These are phyloP conservation scores for Aspergillus haitiensis DNA, from an alignment of 495 filamentous ascomycete species.

Conservation along the genomic window DNA sequence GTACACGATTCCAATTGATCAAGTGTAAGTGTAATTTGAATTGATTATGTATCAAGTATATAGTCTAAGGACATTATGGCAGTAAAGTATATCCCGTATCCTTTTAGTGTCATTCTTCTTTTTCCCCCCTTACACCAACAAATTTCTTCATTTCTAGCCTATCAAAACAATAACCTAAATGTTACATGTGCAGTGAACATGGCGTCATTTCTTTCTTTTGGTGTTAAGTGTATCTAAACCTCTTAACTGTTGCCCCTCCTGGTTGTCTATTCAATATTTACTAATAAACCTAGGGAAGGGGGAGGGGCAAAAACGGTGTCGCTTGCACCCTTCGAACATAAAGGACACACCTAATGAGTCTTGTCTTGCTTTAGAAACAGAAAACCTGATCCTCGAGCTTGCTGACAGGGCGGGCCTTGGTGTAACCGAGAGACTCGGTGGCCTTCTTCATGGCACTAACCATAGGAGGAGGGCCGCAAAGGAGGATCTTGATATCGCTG, in stretches of 20 bases:
- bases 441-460: conserved; percentile 96
- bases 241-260: background rate
- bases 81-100: background rate
- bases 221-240: background rate
- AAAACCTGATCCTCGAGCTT: conserved; percentile 98
- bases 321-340: background rate
- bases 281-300: background rate
- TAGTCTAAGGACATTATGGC: background rate
- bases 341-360: background rate
- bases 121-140: background rate
- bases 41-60: background rate
- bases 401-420: conserved; percentile 89
- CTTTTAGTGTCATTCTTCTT: background rate
- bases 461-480: conserved; percentile 97
- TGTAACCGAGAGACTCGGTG: conserved; percentile 81
- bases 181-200: background rate
- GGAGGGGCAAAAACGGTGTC: background rate
- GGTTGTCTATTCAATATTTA: background rate
- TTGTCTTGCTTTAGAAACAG: conserved; percentile 70
- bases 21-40: background rate
- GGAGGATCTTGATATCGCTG: conserved; percentile 86
- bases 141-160: background rate
- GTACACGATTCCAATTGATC: conserved; percentile 32
- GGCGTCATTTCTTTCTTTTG: background rate
- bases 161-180: background rate